phyloP scores from a whole-genome alignment of 2,329 filamentous ascomycete genomes.

The Fusarium lateritium region DNA sequence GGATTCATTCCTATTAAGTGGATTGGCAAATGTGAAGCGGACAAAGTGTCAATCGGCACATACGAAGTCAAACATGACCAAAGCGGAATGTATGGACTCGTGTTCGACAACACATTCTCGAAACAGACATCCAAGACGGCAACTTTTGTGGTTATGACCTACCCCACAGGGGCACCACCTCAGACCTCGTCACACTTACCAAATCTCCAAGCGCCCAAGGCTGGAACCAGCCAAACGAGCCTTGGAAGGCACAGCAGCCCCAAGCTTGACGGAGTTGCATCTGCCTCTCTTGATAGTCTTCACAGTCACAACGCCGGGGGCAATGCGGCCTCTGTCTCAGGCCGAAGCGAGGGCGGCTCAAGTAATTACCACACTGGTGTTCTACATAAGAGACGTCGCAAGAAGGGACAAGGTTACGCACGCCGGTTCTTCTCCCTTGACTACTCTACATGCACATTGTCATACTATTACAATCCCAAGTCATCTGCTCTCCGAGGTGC shows the following conservation, averaged over 20 bases:
- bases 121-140: conserved; percentile 95
- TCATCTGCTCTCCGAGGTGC: conserved; percentile 93
- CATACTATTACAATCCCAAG: conserved; percentile 95
- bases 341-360: conserved; percentile 64
- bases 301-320: conserved; percentile 64
- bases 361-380: conserved; percentile 84
- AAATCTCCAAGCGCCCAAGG: conserved; percentile 63
- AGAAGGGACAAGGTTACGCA: conserved; percentile 94
- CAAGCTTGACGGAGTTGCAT: conserved; percentile 60
- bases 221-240: conserved; percentile 64
- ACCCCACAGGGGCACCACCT: conserved; percentile 85
- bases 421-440: conserved; percentile 96
- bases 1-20: conserved; percentile 82
- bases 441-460: conserved; percentile 92
- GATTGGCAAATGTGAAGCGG: conserved; percentile 95
- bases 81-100: conserved; percentile 93
- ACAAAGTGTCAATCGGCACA: conserved; percentile 92
- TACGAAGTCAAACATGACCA: conserved; percentile 82
- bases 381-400: conserved; percentile 90
- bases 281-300: conserved; percentile 73
- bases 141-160: conserved; percentile 94
- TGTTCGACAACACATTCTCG: conserved; percentile 99
- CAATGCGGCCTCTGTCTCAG: conserved; percentile 65
- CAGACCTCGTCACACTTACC: conserved; percentile 81
- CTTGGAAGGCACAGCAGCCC: conserved; percentile 65